Base-by-base conservation (phyloP, 78 protist genomes). In the Goniomonas avonlea region DNA sequence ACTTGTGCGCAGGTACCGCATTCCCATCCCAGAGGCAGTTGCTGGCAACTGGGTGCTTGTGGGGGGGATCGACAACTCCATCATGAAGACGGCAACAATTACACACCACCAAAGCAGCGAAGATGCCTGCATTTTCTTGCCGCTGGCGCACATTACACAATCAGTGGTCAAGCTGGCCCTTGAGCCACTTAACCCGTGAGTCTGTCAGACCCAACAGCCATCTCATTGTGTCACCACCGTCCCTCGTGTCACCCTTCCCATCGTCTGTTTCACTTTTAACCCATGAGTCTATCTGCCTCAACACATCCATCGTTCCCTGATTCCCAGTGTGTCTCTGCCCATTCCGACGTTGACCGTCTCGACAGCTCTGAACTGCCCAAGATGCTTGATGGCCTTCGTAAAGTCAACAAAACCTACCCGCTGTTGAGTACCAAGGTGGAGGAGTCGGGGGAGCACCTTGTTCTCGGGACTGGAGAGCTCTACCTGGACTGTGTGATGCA, bases 381-480 rank as follows among this genome's bases (percentile, higher is more conserved):
- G 81, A 91, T 97, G 99, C 45, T 92, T 47, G 98, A 93, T 0
- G 98, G 93, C 17, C 83, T 96, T 65, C 88, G 98, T 9, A 87
- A 85, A 59, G 34, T 91, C 69, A 85, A 86, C 88, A 92, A 95
- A 88, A 83, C 87, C 11, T 97, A 94, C 74, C 98, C 99, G 27
- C 71, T 88, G 32, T 70, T 82, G 18, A 0, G 25, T 11, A 88
- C 96, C 50, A 74, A 85, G 61, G 96, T 90, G 20, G 99, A 96
- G 48, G 99, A 97, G 82, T 80, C 91, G 0, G 99, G 99, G 27
- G 98, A 95, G 90, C 98, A 94, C 75, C 65, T 90, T 11, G 50
- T 97, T 34, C 3, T 90, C 5, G 99, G 99, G 27, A 92, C 99
- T 0, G 99, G 99, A 23, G 99, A 97, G 86, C 81, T 97, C 32